Percentiles rank a stretch among this genome's conserved stretches.
These are phyloP conservation scores for Kwoniella botswanensis DNA, from an alignment of 768 basidiomycete species.

Conservation along the genomic window DNA sequence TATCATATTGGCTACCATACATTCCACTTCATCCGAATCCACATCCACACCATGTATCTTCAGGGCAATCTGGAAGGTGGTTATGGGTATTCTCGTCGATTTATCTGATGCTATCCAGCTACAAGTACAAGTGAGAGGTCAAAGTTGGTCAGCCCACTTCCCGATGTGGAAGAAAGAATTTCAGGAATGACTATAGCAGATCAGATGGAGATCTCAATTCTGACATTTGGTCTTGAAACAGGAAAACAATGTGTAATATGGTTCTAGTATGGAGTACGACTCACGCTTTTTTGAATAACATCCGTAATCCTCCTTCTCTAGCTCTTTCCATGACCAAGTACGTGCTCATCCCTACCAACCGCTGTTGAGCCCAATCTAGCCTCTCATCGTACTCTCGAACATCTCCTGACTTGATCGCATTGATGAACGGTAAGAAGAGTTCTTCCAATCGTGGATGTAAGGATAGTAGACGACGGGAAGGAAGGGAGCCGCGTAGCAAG, in stretches of 20 bases:
- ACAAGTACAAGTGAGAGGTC: not conserved
- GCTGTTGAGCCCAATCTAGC: conserved; percentile 69
- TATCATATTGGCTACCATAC: conserved; percentile 92
- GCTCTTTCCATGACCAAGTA: conserved; percentile 87
- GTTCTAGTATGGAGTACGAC: no score
- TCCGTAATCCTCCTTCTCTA: conserved; percentile 81
- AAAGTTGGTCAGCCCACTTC: no score
- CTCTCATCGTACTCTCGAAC: conserved; percentile 79
- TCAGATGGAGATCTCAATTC: no score
- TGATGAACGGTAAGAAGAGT: conserved; percentile 79
- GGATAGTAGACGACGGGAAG: conserved; percentile 71
- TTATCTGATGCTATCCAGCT: conserved; percentile 83
- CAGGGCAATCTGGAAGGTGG: conserved; percentile 78
- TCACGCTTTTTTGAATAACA: conserved; percentile 68
- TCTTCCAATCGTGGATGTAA: conserved; percentile 74
- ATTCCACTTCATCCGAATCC: conserved; percentile 82
- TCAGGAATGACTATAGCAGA: no score
- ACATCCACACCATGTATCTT: conserved; percentile 71
- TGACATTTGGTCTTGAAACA: not conserved
- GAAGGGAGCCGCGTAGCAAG: conserved; percentile 83
- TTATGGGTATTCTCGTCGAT: conserved; percentile 76
- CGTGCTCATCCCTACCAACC: conserved; percentile 82
- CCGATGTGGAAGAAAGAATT: no score
- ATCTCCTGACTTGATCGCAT: conserved; percentile 77
- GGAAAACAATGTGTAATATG: no score